A percentile compares a stretch with the other conserved stretches of the same genome.
Evolutionary conservation across 129 eudicot genomes (phyloP).

Genomic region (Scalesia atractyloides): DNA sequence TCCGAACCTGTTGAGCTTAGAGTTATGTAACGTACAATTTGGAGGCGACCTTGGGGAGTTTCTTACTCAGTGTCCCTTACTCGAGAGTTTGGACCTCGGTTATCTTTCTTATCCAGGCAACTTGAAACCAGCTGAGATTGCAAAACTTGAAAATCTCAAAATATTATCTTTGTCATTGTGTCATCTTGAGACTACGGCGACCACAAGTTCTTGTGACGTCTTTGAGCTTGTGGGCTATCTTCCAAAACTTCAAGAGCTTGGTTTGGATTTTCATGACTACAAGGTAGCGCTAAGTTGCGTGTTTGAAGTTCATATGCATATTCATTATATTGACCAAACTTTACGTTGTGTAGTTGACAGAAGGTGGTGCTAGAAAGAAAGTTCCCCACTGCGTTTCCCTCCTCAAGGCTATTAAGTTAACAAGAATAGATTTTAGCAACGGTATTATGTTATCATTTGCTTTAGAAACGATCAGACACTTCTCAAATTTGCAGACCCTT

Average conservation of each 20-base stretch:
- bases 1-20: constrained; percentile 7
- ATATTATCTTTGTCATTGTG: background rate
- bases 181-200: background rate
- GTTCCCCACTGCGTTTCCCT: background rate
- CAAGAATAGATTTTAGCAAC: background rate
- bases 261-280: background rate
- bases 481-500: constrained; percentile 16
- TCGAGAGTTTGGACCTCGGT: background rate
- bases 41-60: background rate
- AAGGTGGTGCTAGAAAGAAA: background rate
- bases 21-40: background rate
- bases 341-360: background rate
- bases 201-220: background rate
- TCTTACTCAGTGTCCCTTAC: background rate
- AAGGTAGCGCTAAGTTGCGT: background rate
- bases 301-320: background rate
- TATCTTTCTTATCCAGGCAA: too few relatives aligned
- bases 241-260: constrained; percentile 15
- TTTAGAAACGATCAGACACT: constrained; percentile 6
- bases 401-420: background rate
- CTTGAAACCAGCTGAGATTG: background rate
- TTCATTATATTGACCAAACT: background rate
- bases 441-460: background rate
- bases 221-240: background rate
- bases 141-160: constrained; percentile 14